phyloP scores from a whole-genome alignment of 2,329 filamentous ascomycete species.

The Berkeleyomyces basicola region DNA sequence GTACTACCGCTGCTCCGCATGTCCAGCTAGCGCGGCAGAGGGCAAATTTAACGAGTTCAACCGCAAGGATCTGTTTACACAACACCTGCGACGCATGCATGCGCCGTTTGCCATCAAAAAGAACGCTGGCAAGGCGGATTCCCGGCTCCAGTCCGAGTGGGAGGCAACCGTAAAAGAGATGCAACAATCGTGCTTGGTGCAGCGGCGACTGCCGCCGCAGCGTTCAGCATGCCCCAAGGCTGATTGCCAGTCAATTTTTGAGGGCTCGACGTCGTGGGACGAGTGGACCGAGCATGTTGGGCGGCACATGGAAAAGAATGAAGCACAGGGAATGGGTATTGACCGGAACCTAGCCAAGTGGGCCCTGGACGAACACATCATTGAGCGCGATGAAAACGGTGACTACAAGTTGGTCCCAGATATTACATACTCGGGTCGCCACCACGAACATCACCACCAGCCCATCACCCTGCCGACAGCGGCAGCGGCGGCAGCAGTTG shows the following conservation, averaged over 20 bases:
- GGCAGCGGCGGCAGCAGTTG: not conserved
- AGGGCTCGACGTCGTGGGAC: constrained; percentile 64
- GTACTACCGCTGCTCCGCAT: constrained; percentile 48
- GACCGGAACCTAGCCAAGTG: constrained; percentile 42
- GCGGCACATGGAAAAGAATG: constrained; percentile 66
- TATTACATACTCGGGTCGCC: constrained; percentile 9
- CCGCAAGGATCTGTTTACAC: constrained; percentile 87
- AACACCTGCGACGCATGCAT: constrained; percentile 91
- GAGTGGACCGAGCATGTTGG: constrained; percentile 87
- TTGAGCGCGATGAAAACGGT: constrained; percentile 38
- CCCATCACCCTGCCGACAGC: constrained; percentile 6
- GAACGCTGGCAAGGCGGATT: constrained; percentile 38
- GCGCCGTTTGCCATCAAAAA: constrained; percentile 49
- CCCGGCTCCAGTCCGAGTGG: constrained; percentile 44
- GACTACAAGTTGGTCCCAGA: constrained; percentile 33
- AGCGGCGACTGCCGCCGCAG: constrained; percentile 51
- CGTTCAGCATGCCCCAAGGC: constrained; percentile 52
- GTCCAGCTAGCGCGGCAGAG: constrained; percentile 35
- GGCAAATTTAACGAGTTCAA: constrained; percentile 62
- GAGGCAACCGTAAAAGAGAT: constrained; percentile 51
- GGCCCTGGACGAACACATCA: constrained; percentile 47
- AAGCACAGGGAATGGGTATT: constrained; percentile 39
- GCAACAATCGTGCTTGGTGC: constrained; percentile 56
- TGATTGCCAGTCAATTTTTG: constrained; percentile 56
- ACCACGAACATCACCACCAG: constrained; percentile 13